Percentiles rank a stretch among this genome's conserved stretches.
Evolutionary conservation across 371 early-diverging fungal species (phyloP).

Genomic region (Syncephalastrum contaminatum): DNA sequence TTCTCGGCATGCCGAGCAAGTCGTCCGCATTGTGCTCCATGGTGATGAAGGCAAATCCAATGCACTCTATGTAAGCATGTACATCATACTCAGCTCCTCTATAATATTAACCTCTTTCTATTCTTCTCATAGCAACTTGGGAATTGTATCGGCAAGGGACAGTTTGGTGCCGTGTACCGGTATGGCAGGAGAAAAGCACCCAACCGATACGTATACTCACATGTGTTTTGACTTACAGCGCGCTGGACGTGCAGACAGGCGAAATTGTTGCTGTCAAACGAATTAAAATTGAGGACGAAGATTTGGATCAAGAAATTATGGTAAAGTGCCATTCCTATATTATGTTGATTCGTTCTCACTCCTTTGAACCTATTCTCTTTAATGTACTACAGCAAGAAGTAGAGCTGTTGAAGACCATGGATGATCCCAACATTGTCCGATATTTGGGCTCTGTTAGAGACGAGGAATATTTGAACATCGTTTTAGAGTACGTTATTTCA

Average conservation of each 20-base stretch:
- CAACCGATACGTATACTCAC: background rate
- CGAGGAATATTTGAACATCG: conserved; percentile 69
- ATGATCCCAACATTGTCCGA: conserved; percentile 82
- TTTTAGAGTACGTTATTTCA: conserved; percentile 79
- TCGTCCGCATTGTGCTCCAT: too few relatives aligned
- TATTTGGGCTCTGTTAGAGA: conserved; percentile 81
- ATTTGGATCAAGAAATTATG: conserved; percentile 55
- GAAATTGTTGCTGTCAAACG: conserved; percentile 88
- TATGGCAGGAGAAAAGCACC: conserved; percentile 6
- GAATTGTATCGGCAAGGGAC: conserved; percentile 87
- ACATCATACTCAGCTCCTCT: too few relatives aligned
- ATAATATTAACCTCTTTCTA: background rate
- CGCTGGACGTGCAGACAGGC: conserved; percentile 79
- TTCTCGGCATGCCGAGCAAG: too few relatives aligned
- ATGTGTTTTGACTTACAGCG: conserved; percentile 34
- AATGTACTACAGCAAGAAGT: conserved; percentile 65
- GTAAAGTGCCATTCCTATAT: conserved; percentile 24
- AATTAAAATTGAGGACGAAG: conserved; percentile 61
- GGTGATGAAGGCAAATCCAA: too few relatives aligned
- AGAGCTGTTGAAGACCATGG: conserved; percentile 61
- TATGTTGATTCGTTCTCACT: background rate
- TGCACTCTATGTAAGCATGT: too few relatives aligned
- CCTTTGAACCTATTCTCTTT: conserved; percentile 15
- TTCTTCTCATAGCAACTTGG: conserved; percentile 62
- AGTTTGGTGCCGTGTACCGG: conserved; percentile 80